Evolutionary conservation across 768 basidiomycete species (phyloP), one percentile per base, ranked within the genome.

Genomic region (Crucibulum laeve): DNA sequence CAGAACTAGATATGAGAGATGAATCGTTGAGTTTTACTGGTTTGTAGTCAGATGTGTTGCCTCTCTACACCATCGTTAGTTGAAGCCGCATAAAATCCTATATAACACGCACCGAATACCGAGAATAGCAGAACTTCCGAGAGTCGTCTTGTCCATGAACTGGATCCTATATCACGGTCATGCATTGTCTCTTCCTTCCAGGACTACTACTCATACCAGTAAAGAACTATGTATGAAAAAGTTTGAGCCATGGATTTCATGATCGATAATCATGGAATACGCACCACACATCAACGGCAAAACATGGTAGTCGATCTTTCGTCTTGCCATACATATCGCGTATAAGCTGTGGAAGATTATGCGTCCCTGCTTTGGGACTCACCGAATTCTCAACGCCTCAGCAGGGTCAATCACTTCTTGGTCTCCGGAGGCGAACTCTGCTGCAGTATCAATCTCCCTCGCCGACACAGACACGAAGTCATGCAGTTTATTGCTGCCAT

Each of bases 141-240:
- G 64, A 0, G 84, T 87, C 0, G 79, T 81, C 62, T 86, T 86
- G 49, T 87, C 85, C 80, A 86, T 86, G 47, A 80, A 86, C 55
- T 87, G 84, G n/a, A 87, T 72, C 75, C 84, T 80, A 33, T 5
- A 28, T 24, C 21, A 25, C 21, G 30, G 24, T 42, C 3, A 23
- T 15, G 21, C 13, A 26, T 6, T 22, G n/a, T 8, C 4, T 10
- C 22, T n/a, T 15, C 14, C 3, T 19, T 4, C 19, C 10, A 6
- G 13, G 24, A 11, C n/a, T 5, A 18, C 65, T 25, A 52, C n/a
- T n/a, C n/a, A n/a, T n/a, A 81, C 78, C 71, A 80, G 50, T 80
- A 83, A 25, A 82, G 70, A 21, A 67, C 82, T 81, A 42, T n/a
- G n/a, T n/a, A n/a, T n/a, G 3, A 44, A 38, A 32, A 25, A 26